phyloP scores from a whole-genome alignment of 2,329 filamentous ascomycete species.

The Diaporthe vaccinii region DNA sequence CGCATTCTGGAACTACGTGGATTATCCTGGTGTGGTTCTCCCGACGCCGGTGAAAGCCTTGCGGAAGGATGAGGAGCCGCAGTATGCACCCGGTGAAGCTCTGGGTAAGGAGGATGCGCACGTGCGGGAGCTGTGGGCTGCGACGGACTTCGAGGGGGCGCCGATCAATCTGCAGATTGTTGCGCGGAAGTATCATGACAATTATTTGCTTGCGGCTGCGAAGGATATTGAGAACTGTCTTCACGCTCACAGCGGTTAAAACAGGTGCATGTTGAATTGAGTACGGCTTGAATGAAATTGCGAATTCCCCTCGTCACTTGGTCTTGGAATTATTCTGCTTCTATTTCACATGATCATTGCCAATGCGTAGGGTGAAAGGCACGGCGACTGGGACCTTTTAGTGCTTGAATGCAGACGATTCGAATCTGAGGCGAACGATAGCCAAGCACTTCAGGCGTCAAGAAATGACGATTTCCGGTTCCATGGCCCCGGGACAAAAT shows the following conservation, averaged over 20 bases:
- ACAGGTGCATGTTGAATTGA: background rate
- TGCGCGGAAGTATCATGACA: slow-evolving; percentile 52
- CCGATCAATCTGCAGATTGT: slow-evolving; percentile 53
- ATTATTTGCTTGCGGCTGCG: slow-evolving; percentile 50
- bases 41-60: slow-evolving; percentile 51
- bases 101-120: slow-evolving; percentile 49
- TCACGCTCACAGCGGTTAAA: background rate
- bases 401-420: background rate
- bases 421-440: background rate
- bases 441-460: background rate
- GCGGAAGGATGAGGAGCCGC: slow-evolving; percentile 46
- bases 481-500: background rate
- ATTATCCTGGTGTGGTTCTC: slow-evolving; percentile 53
- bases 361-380: background rate
- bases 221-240: slow-evolving; percentile 43
- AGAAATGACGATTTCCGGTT: background rate
- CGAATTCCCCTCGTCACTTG: background rate
- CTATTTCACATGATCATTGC: background rate
- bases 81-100: slow-evolving; percentile 45
- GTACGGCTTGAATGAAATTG: background rate
- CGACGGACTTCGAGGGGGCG: slow-evolving; percentile 50
- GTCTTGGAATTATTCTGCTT: background rate
- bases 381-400: background rate
- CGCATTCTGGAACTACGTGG: slow-evolving; percentile 54
- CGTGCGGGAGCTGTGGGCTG: slow-evolving; percentile 51